Evolutionary conservation across 2,329 filamentous ascomycete genomes (phyloP).

Genomic region (Kalmusia sp.): DNA sequence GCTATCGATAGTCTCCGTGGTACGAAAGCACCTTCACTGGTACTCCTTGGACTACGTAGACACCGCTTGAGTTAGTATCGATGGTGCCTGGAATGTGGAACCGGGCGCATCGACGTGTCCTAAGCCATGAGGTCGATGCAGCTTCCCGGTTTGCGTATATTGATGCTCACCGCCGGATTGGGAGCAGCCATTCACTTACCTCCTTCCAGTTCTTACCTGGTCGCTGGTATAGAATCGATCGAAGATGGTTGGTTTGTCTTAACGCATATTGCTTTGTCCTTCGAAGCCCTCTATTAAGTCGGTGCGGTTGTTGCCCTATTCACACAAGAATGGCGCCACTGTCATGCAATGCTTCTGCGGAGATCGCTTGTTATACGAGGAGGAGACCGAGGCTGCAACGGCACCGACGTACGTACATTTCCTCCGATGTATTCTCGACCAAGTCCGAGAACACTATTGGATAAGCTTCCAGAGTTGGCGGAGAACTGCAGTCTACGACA

Average conservation of each 20-base stretch:
- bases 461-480: too few relatives aligned
- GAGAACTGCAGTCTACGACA: too few relatives aligned
- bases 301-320: not conserved
- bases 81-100: not conserved
- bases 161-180: conserved; percentile 1
- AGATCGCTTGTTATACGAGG: not conserved
- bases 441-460: too few relatives aligned
- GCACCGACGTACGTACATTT: too few relatives aligned
- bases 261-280: conserved; percentile 1
- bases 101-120: conserved; percentile 1
- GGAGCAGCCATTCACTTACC: not conserved
- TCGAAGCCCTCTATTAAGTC: not conserved
- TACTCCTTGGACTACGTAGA: not conserved
- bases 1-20: not conserved
- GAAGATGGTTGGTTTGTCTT: not conserved
- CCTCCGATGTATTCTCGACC: too few relatives aligned
- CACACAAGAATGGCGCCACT: not conserved
- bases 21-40: not conserved
- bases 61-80: not conserved
- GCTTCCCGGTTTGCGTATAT: not conserved
- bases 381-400: not conserved
- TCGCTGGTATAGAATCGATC: not conserved
- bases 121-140: conserved; percentile 2
- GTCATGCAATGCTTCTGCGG: not conserved
- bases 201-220: not conserved